Evolutionary conservation across 129 eudicot species (phyloP), one percentile per base, ranked within the genome.

Genomic region (Flaveria sonorensis): DNA sequence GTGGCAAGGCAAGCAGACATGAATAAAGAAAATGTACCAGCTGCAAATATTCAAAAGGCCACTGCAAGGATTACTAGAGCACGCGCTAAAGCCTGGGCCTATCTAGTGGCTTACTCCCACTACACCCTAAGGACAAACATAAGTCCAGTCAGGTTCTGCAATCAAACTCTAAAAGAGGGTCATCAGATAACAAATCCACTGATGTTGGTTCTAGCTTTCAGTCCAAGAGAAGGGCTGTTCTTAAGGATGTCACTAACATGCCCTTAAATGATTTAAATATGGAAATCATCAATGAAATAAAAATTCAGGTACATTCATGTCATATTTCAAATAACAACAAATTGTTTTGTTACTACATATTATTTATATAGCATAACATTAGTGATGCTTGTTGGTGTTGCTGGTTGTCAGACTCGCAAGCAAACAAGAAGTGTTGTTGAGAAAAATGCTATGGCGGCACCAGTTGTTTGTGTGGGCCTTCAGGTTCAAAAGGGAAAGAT

Each of bases 171-270:
- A 92, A 92, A 84, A 85, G 94, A 85, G 81, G 83, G 23, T 85
- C 86, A 11, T 62, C 89, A 59, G 96, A 87, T 79, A 84, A 81
- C 83, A 83, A 76, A 69, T 13, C 81, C 51, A 47, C 15, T 53
- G 81, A 74, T 73, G 56, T 48, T 48, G 52, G 77, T 40, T 63
- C 85, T 26, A 66, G 70, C 76, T 76, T 75, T 59, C 97, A 83
- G 88, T 74, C 68, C 19, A 95, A 88, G 96, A 88, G 81, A 88
- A 85, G 92, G 78, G 91, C 89, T 26, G 90, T 87, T 69, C 94
- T 95, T 63, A 76, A 83, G 77, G 99, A 95, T 85, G 91, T 88
- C 53, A 88, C 96, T 64, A 88, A 94, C 75, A 63, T 87, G 42
- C 66, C 75, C 21, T 79, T 82, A 62, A 82, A 77, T 32, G 87